These are phyloP conservation scores for Lithospermum erythrorhizon DNA, from an alignment of 257 asterid species.

Conservation along the genomic window DNA sequence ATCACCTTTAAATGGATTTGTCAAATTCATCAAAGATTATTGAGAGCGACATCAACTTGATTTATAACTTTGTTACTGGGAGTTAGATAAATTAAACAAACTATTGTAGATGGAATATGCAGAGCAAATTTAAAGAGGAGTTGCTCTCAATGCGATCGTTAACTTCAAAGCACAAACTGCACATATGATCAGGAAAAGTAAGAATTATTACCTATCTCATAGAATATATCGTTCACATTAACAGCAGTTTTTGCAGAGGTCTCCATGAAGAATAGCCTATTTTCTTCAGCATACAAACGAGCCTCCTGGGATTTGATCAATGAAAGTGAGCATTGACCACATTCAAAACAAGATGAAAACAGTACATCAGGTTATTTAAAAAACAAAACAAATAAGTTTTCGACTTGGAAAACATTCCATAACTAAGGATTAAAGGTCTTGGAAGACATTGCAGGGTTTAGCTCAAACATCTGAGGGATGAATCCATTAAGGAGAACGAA, in stretches of 20 bases:
- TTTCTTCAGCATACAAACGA: conserved; percentile 53
- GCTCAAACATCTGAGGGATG: not conserved
- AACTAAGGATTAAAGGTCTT: not conserved
- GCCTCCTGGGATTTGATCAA: conserved; percentile 43
- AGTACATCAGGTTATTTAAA: not conserved
- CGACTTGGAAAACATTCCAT: not conserved
- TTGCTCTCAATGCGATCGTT: no score
- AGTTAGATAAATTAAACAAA: no score
- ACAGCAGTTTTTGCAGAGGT: conserved; percentile 75
- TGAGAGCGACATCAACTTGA: no score
- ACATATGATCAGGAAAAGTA: not conserved
- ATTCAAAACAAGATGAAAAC: not conserved
- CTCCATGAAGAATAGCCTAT: conserved; percentile 70
- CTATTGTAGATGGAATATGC: no score
- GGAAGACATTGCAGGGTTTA: no score
- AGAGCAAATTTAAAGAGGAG: no score
- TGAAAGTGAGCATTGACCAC: conserved; percentile 2
- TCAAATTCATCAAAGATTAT: no score
- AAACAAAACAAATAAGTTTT: not conserved
- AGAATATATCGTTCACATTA: conserved; percentile 61
- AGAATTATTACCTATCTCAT: conserved; percentile 34
- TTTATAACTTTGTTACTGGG: no score
- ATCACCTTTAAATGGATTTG: no score
- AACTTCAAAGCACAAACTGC: not conserved
- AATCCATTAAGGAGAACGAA: not conserved